A percentile compares a stretch with the other conserved stretches of the same genome.
Evolutionary conservation across 257 asterid species (phyloP).

Genomic region (Solanum pennellii): DNA sequence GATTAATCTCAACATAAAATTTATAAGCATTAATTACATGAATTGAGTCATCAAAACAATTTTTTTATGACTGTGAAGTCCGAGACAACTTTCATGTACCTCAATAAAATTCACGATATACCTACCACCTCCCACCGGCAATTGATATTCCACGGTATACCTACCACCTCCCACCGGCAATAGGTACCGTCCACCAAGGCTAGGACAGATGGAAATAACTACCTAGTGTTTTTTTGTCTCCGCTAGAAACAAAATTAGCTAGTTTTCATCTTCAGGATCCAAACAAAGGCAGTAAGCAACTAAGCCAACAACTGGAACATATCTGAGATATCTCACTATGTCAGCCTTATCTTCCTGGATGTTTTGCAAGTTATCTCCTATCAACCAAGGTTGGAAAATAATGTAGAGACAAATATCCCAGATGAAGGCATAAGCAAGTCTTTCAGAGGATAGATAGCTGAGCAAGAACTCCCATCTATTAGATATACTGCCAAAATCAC

Average conservation of each 20-base stretch:
- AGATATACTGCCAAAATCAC: constrained; percentile 38
- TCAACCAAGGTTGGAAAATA: constrained; percentile 88
- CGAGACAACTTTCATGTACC: background rate
- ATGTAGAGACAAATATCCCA: constrained; percentile 73
- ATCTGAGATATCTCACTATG: constrained; percentile 46
- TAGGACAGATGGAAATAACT: too few relatives aligned
- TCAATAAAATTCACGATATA: background rate
- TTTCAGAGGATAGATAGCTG: constrained; percentile 60
- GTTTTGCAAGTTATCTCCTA: constrained; percentile 67
- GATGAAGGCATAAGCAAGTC: constrained; percentile 88
- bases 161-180: background rate
- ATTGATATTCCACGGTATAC: too few relatives aligned
- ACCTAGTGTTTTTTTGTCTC: background rate
- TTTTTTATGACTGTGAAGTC: background rate
- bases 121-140: background rate
- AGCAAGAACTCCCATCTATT: constrained; percentile 58
- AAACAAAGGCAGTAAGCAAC: constrained; percentile 64
- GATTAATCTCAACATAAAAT: background rate
- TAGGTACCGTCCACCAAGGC: background rate
- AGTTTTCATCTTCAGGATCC: constrained; percentile 27
- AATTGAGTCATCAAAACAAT: background rate
- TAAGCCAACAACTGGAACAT: constrained; percentile 70
- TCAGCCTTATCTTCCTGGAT: constrained; percentile 37
- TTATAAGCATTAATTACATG: background rate
- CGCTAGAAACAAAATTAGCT: background rate